phyloP scores from a whole-genome alignment of 805 yeast genomes.

The Lachancea lanzarotensis region DNA sequence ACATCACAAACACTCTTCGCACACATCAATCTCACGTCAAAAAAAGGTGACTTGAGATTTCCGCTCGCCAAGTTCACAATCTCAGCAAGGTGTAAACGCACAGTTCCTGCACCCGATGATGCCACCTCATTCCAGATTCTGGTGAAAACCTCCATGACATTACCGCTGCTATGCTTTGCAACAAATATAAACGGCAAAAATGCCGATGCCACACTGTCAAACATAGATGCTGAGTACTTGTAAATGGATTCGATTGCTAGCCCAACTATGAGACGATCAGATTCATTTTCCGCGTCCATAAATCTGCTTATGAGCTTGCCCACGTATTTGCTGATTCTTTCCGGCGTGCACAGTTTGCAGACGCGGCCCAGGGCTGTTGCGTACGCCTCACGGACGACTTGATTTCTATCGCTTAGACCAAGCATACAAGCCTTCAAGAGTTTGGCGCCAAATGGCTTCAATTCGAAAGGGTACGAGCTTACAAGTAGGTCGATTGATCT shows the following conservation, averaged over 20 bases:
- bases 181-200: constrained; percentile 75
- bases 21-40: constrained; percentile 59
- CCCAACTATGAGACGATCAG: constrained; percentile 47
- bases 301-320: constrained; percentile 46
- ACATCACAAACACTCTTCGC: constrained; percentile 62
- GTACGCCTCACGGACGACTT: constrained; percentile 64
- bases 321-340: constrained; percentile 48
- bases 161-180: constrained; percentile 61
- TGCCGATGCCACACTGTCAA: constrained; percentile 52
- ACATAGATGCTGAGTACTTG: constrained; percentile 60
- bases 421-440: constrained; percentile 50
- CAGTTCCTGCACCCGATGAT: constrained; percentile 64
- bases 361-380: constrained; percentile 77
- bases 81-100: constrained; percentile 63
- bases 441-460: constrained; percentile 51
- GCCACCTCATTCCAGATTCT: constrained; percentile 74
- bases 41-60: constrained; percentile 51
- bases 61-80: constrained; percentile 47
- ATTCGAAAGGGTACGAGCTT: constrained; percentile 43
- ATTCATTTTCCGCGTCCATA: constrained; percentile 45
- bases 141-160: constrained; percentile 44
- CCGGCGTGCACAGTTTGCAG: constrained; percentile 53
- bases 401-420: constrained; percentile 66
- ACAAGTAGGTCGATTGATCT: constrained; percentile 61
- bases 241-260: constrained; percentile 60